Percentiles rank a stretch among this genome's conserved stretches.
These are phyloP conservation scores for Emericellopsis terricola DNA, from an alignment of 495 filamentous ascomycete genomes.

Conservation along the genomic window DNA sequence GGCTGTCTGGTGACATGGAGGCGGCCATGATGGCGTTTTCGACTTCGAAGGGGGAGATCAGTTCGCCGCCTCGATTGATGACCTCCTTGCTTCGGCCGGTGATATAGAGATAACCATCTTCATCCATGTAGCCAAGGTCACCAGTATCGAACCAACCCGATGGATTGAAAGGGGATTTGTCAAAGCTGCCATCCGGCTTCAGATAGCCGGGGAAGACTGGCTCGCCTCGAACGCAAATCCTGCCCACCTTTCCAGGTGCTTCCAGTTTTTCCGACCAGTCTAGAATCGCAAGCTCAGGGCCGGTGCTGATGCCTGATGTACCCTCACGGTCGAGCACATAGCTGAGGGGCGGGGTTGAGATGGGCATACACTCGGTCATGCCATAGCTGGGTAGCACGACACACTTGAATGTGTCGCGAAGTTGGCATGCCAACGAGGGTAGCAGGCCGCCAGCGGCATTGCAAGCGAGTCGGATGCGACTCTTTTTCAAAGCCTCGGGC, in stretches of 20 bases:
- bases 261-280: slow-evolving; percentile 9
- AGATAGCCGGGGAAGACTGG: slow-evolving; percentile 27
- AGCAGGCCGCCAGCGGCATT: slow-evolving; percentile 27
- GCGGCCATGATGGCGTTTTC: slow-evolving; percentile 15
- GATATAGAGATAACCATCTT: slow-evolving; percentile 35
- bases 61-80: slow-evolving; percentile 40
- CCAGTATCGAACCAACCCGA: slow-evolving; percentile 31
- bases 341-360: slow-evolving; percentile 20
- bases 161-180: slow-evolving; percentile 17
- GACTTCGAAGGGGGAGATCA: slow-evolving; percentile 31
- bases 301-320: slow-evolving; percentile 22
- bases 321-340: slow-evolving; percentile 23
- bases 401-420: slow-evolving; percentile 20
- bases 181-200: slow-evolving; percentile 10
- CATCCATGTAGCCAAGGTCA: slow-evolving; percentile 27
- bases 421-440: slow-evolving; percentile 17
- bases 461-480: slow-evolving; percentile 21
- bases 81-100: slow-evolving; percentile 41
- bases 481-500: slow-evolving; percentile 14
- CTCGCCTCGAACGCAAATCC: slow-evolving; percentile 24
- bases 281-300: slow-evolving; percentile 22
- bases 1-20: slow-evolving; percentile 11
- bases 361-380: slow-evolving; percentile 32
- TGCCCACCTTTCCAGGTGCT: slow-evolving; percentile 11
- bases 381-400: slow-evolving; percentile 26